These are phyloP conservation scores for Phaeomoniella chlamydospora DNA, from an alignment of 2,329 filamentous ascomycete genomes.

Conservation along the genomic window DNA sequence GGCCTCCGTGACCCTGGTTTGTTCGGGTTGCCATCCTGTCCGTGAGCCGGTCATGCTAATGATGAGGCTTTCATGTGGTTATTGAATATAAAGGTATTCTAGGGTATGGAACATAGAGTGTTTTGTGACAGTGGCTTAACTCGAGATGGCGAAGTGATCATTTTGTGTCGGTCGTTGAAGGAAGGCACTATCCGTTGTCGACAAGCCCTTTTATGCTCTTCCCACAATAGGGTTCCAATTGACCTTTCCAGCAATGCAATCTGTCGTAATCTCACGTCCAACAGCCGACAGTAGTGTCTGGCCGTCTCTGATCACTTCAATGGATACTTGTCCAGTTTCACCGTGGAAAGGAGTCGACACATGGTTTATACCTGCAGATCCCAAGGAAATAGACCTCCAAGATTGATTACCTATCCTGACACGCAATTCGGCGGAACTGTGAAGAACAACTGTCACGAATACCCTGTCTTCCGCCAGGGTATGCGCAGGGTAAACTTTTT, in stretches of 20 bases:
- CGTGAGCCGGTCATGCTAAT: too few relatives aligned
- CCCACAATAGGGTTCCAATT: slow-evolving; percentile 22
- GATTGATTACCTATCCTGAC: slow-evolving; percentile 14
- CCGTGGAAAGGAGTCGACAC: slow-evolving; percentile 18
- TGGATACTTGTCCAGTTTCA: slow-evolving; percentile 14
- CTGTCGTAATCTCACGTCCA: slow-evolving; percentile 17
- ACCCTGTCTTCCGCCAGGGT: slow-evolving; percentile 17
- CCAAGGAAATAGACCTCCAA: slow-evolving; percentile 11
- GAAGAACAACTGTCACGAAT: slow-evolving; percentile 15
- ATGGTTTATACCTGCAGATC: slow-evolving; percentile 14
- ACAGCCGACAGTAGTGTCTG: slow-evolving; percentile 10
- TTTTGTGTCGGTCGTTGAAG: too few relatives aligned
- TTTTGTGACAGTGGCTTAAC: too few relatives aligned
- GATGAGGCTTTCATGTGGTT: too few relatives aligned
- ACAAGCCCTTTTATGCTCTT: not conserved
- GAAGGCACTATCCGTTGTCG: too few relatives aligned
- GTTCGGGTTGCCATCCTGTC: too few relatives aligned
- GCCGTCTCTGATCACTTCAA: slow-evolving; percentile 14
- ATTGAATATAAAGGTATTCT: too few relatives aligned
- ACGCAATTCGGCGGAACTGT: slow-evolving; percentile 13
- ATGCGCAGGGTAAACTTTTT: slow-evolving; percentile 12
- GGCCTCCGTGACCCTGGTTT: not conserved
- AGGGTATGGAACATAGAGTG: too few relatives aligned
- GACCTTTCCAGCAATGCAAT: slow-evolving; percentile 14
- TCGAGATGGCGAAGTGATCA: too few relatives aligned